These are phyloP conservation scores for Eucalyptus albens DNA, from an alignment of 345 rosid species.

Conservation along the genomic window DNA sequence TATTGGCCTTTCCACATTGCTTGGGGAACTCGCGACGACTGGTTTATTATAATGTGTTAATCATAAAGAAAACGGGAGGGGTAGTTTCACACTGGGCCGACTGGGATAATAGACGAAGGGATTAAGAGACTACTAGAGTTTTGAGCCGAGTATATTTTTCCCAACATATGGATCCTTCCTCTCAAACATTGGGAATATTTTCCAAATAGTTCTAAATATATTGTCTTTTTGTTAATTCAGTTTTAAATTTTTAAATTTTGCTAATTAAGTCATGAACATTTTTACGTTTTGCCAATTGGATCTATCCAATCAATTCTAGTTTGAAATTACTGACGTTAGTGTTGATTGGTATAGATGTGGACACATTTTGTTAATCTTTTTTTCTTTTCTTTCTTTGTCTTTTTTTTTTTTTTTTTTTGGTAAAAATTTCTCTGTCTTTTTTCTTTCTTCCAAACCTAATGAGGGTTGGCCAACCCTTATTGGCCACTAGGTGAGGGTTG, in stretches of 20 bases:
- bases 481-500: too few relatives aligned
- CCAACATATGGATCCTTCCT: not conserved
- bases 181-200: not conserved
- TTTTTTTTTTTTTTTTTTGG: too few relatives aligned
- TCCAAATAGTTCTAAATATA: too few relatives aligned
- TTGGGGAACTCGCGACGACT: not conserved
- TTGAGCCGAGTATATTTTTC: not conserved
- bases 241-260: rapidly evolving
- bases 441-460: too few relatives aligned
- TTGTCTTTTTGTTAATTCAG: not conserved
- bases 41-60: too few relatives aligned
- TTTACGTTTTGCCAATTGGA: not conserved
- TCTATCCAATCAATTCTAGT: rapidly evolving
- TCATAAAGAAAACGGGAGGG: not conserved
- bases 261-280: too few relatives aligned
- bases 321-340: too few relatives aligned
- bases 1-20: not conserved
- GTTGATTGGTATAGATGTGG: too few relatives aligned
- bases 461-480: too few relatives aligned
- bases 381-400: too few relatives aligned
- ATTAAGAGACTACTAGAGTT: not conserved
- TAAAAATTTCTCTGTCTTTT: too few relatives aligned
- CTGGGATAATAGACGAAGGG: not conserved
- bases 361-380: too few relatives aligned
- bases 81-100: not conserved